Conservation (phyloP, 805 yeast genomes). For the Schwanniomyces pseudopolymorphus region DNA sequence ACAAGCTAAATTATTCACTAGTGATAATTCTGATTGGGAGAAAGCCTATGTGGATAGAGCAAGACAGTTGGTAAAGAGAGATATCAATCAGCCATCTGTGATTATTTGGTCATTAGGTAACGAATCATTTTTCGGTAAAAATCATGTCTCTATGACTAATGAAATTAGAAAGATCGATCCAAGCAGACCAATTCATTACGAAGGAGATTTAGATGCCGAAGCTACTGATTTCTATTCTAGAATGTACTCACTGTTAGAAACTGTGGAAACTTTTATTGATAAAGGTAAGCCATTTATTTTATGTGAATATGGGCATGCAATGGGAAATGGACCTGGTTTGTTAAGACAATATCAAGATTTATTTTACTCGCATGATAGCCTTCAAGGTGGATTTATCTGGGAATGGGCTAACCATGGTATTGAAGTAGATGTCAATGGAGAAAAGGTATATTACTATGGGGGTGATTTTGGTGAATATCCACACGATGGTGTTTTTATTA, state of each 20-base stretch:
- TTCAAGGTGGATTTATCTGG: constrained; percentile 41
- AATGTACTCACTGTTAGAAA: constrained; percentile 28
- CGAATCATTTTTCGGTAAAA: constrained; percentile 33
- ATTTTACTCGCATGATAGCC: constrained; percentile 22
- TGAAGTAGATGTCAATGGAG: constrained; percentile 10
- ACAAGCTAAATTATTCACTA: constrained; percentile 20
- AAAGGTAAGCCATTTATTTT: constrained; percentile 28
- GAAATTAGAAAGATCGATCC: constrained; percentile 22
- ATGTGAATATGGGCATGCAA: constrained; percentile 38
- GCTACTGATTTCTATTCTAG: constrained; percentile 26
- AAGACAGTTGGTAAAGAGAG: constrained; percentile 26
- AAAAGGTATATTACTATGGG: constrained; percentile 24
- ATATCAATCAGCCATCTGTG: constrained; percentile 31
- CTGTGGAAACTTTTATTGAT: constrained; percentile 14
- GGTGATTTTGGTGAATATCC: constrained; percentile 37
- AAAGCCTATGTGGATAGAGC: constrained; percentile 34
- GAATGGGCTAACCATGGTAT: constrained; percentile 42
- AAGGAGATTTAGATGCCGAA: constrained; percentile 24
- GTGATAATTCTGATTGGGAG: constrained; percentile 30
- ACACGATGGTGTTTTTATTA: constrained; percentile 34
- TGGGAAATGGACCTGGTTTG: constrained; percentile 40
- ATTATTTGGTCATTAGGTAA: constrained; percentile 41
- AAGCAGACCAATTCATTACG: constrained; percentile 32
- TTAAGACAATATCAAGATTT: constrained; percentile 29
- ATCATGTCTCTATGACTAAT: constrained; percentile 27